Base-by-base conservation (phyloP, 176 grass and related monocot species). In the Eleusine indica region DNA sequence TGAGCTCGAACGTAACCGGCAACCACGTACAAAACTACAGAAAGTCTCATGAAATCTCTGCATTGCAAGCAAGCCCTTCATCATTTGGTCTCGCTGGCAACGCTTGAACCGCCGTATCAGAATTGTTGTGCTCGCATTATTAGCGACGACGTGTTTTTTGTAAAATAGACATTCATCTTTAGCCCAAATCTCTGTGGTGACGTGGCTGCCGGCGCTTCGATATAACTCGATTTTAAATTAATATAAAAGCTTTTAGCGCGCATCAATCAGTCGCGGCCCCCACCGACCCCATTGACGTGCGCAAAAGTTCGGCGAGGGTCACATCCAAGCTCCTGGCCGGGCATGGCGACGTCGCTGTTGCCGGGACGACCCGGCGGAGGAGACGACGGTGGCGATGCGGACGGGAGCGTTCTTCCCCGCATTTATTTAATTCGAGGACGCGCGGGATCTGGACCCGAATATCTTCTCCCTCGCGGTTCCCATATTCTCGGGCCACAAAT, bases 251-350 rank as follows among this genome's bases (percentile, higher is more conserved):
- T 30, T 21, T 40, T 53, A 5, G 3, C 16, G 5, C 5, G 40
- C 1, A 72, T 47, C 42, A 37, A 79, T 72, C 19, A 40, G 44
- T 43, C 44, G 0, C 37, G 11, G n/a, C 38, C 17, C 54, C 74
- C 79, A 32, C 51, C 28, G 61, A 3, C 15, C 9, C 14, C 8
- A 4, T 16, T 5, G 70, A 81, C 83, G 83, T 82, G 83, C 14
- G 19, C 73, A 67, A 41, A 77, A 60, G 79, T 73, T 86, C 25
- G 83, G 79, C 66, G 77, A 13, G 54, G 21, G 79, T 90, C 83
- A 61, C 57, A 35, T 86, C 88, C 1, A 51, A 22, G 54, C 14
- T 57, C 78, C 72, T 32, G 63, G 32, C 32, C 38, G 64, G 75
- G n/a, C 72, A 46, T 74, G 40, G 72, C 72, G 73, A 12, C 65